Evolutionary conservation across 1,284 basidiomycete species (phyloP), one percentile per base, ranked within the genome.

Genomic region (Lentinula novae-zelandiae): DNA sequence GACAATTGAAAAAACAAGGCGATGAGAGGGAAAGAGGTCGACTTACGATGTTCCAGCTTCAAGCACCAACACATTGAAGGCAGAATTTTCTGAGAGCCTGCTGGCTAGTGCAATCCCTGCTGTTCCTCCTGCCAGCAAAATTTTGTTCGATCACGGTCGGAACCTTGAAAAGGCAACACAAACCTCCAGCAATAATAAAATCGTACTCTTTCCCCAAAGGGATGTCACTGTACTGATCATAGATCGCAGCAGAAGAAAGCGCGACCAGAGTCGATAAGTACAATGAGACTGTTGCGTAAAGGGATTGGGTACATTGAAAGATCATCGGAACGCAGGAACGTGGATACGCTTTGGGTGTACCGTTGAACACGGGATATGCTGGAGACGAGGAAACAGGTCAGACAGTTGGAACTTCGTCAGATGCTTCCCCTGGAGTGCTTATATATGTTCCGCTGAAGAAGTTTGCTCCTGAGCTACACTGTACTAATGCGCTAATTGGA

Each of bases 181-280:
- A 40, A 58, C 62, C 62, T 38, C 62, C 62, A 12, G 60, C 60
- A 12, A 63, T 48, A 7, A 63, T 33, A 48, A 58, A 63, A 48
- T 63, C 60, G 44, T 52, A 61, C 46, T 49, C 49, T 17, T 20
- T 42, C 3, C 54, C 50, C 10, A 12, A 27, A 5, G 60, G 54
- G 3, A 61, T 9, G n/a, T 61, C 60, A 17, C 33, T 52, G 39
- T 46, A 39, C n/a, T 44, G 33, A 17, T 49, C 36, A 42, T 49
- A 61, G 17, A 61, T 53, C 4, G 53, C 49, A 10, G 50, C 57
- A 36, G 31, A 56, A 22, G 42, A 33, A 7, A 31, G n/a, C 31
- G 15, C 10, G 12, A 34, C 13, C n/a, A 17, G 3, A 1, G n/a
- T 53, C 34, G 15, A 53, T 4, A 46, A 12, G 22, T 9, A n/a